These are phyloP conservation scores for Trichoderma orchidacearum DNA, from an alignment of 495 filamentous ascomycete species.

Conservation along the genomic window DNA sequence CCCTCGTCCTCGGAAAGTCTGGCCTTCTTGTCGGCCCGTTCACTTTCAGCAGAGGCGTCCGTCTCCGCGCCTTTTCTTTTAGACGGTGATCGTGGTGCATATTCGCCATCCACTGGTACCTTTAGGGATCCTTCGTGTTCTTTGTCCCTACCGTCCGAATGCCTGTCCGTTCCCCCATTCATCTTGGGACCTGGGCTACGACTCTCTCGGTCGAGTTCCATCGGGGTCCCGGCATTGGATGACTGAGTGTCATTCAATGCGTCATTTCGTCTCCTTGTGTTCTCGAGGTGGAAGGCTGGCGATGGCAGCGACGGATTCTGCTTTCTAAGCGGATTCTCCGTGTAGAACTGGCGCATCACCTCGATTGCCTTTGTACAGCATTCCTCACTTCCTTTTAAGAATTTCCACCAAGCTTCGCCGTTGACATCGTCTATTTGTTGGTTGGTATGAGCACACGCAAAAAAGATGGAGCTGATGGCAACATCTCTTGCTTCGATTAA, in stretches of 20 bases:
- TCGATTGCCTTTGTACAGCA: constrained; percentile 52
- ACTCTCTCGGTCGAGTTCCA: constrained; percentile 13
- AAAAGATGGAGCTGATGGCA: constrained; percentile 76
- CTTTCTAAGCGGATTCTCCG: constrained; percentile 45
- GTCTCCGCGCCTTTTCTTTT: background rate
- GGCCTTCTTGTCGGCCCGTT: constrained; percentile 1
- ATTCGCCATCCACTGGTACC: background rate
- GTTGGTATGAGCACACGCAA: constrained; percentile 54
- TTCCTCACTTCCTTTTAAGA: constrained; percentile 44
- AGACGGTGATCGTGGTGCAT: background rate
- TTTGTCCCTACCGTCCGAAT: background rate
- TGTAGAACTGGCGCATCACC: constrained; percentile 62
- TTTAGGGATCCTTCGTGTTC: background rate
- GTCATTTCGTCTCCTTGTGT: constrained; percentile 29
- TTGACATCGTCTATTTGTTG: constrained; percentile 61
- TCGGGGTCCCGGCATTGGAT: constrained; percentile 6
- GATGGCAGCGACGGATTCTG: constrained; percentile 25
- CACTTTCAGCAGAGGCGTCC: background rate
- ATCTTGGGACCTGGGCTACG: constrained; percentile 10
- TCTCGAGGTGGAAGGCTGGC: constrained; percentile 30
- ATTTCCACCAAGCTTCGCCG: constrained; percentile 81
- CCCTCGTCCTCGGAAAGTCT: constrained; percentile 2
- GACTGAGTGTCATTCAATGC: constrained; percentile 12
- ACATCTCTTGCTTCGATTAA: constrained; percentile 65
- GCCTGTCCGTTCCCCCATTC: background rate